Base-by-base conservation (phyloP, 2,329 filamentous ascomycete species). In the Fusarium sp. region DNA sequence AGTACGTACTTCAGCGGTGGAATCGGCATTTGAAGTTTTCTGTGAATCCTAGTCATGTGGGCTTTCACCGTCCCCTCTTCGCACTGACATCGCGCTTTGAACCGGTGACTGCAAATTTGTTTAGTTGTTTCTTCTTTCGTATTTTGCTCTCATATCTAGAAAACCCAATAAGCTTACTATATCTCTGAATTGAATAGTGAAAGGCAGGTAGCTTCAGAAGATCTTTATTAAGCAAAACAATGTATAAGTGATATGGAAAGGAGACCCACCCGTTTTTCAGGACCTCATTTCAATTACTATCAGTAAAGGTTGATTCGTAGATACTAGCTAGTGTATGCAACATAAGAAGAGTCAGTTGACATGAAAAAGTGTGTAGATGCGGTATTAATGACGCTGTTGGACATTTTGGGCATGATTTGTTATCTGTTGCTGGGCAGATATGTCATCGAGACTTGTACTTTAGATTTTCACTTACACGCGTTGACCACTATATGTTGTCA, bases 41-140 rank as follows among this genome's bases (percentile, higher is more conserved):
- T 20, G 13, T 16, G 30, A 20, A 40, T 49, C 45, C 54, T 20
- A 30, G 24, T 51, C 42, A 49, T 40, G 54, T 40, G 42, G 42
- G 54, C 25, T 51, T 56, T 49, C 30, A 56, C 53, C 42, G 29
- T 48, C 27, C 54, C 44, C 42, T 49, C 42, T 32, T 49, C 49
- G 49, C 49, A 27, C 37, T 53, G 49, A 53, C 34, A 41, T 52
- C 18, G 49, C 41, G 49, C 49, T 25, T n/a, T 29, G 7, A 42
- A 42, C n/a, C 14, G 24, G 18, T 53, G 12, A 29, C 32, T 29
- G 7, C 32, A 42, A 34, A 9, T 29, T 53, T 13, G 11, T 9
- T 29, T 9, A 3, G 10, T 12, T 29, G 34, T 3, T 37, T 4
- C 11, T 10, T 32, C 6, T 7, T 37, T 42, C 4, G 11, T 4